phyloP scores from a whole-genome alignment of 495 filamentous ascomycete species.

The Penicillium verhagenii region DNA sequence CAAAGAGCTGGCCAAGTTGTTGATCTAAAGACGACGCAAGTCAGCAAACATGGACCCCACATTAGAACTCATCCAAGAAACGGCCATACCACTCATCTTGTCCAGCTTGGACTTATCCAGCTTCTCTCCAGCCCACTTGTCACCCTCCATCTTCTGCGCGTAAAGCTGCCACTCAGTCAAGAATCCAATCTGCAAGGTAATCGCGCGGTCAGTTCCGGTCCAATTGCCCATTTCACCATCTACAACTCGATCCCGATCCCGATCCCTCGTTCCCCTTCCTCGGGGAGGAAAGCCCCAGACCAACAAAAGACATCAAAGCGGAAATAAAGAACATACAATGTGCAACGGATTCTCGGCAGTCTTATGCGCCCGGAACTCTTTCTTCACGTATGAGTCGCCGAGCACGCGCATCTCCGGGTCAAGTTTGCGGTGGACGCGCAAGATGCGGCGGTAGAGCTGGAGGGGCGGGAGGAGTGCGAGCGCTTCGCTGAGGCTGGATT shows the following conservation, averaged over 20 bases:
- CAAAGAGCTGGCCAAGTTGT: constrained; percentile 89
- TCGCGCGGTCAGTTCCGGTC: constrained; percentile 8
- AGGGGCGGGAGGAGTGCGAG: constrained; percentile 87
- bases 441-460: constrained; percentile 80
- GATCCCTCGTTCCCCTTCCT: not conserved
- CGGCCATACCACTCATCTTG: constrained; percentile 95
- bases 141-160: constrained; percentile 84
- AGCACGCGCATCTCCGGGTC: constrained; percentile 72
- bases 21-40: constrained; percentile 59
- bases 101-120: constrained; percentile 76
- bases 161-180: constrained; percentile 96
- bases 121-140: constrained; percentile 74
- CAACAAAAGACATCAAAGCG: no score
- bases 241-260: no score
- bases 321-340: constrained; percentile 75
- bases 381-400: constrained; percentile 88
- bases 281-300: no score
- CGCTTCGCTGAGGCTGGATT: constrained; percentile 53
- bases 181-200: constrained; percentile 77
- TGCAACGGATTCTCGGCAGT: constrained; percentile 88
- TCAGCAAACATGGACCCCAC: constrained; percentile 7
- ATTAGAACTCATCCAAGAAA: no score
- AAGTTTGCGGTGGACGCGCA: constrained; percentile 83
- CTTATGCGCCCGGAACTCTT: constrained; percentile 81
- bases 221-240: not conserved